Evolutionary conservation across 768 basidiomycete species (phyloP), one percentile per base, ranked within the genome.

Genomic region (Dioszegia aurantiaca): DNA sequence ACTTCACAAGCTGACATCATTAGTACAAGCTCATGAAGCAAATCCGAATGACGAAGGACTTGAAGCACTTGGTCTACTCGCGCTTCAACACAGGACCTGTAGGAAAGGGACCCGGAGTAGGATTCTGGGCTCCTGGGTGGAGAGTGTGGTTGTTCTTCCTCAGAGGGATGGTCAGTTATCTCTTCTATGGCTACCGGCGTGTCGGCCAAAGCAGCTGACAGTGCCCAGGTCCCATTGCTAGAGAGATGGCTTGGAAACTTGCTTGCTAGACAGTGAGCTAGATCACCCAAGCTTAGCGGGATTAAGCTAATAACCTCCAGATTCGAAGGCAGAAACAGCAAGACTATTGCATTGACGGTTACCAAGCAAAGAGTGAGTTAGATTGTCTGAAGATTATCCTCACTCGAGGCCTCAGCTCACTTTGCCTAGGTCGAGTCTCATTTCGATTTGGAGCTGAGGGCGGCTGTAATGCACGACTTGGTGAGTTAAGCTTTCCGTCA

Each of bases 81-180:
- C 54, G 70, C 24, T 99, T 99, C 84, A 99, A 99, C 81, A 98
- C 95, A 40, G 95, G 95, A 61, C 95, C 95, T 61, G 95, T 99
- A 47, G 95, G 95, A 23, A 99, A 99, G 77, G 95, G 95, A 66
- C 95, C 95, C 47, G 95, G 95, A 66, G 90, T 89, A 72, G 95
- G 95, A 58, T 98, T 99, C 82, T 99, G 95, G 95, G 92, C 93
- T 47, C 95, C 95, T 31, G 95, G 95, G 36, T 99, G 95, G 95
- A 84, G 95, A 56, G 95, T 99, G 19, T 99, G 95, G 95, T 79
- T 99, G 56, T 99, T 98, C 82, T 99, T 99, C 83, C 89, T 99
- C 86, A 86, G 95, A 57, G 95, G 95, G 56, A 98, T 99, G 66
- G 19, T 16, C 12, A 21, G 16, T 42, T n/a, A n/a, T 37, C 36